These are phyloP conservation scores for Ophiostoma sp. DNA, from an alignment of 2,329 filamentous ascomycete genomes.

Conservation along the genomic window DNA sequence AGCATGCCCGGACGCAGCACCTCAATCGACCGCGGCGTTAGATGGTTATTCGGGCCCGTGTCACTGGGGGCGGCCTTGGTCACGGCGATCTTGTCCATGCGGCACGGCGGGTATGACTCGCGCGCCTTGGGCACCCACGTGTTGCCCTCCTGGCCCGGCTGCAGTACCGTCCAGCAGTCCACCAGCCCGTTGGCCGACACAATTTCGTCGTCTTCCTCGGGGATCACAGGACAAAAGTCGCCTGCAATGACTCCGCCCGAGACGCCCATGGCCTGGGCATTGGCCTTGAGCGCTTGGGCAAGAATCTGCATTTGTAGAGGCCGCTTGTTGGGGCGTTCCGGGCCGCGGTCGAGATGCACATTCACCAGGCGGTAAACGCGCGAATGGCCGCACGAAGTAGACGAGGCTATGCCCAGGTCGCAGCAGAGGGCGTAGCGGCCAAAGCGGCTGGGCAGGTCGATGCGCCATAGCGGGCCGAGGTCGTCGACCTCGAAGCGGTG, in stretches of 20 bases:
- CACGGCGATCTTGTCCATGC: conserved; percentile 38
- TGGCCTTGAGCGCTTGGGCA: conserved; percentile 29
- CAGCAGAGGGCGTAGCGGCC: conserved; percentile 36
- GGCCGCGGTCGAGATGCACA: conserved; percentile 38
- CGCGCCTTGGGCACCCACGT: conserved; percentile 38
- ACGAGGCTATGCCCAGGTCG: conserved; percentile 29
- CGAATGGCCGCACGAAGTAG: conserved; percentile 22
- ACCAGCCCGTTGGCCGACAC: conserved; percentile 33
- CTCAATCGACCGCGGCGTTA: conserved; percentile 22
- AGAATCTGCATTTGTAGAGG: conserved; percentile 33
- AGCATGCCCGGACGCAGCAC: conserved; percentile 28
- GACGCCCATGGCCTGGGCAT: conserved; percentile 18
- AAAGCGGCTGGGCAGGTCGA: conserved; percentile 33
- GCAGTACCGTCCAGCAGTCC: conserved; percentile 36
- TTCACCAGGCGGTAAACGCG: conserved; percentile 34
- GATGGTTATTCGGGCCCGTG: background rate
- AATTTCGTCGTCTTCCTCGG: conserved; percentile 33
- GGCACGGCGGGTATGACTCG: conserved; percentile 32
- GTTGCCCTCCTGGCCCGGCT: conserved; percentile 32
- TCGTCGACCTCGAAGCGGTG: conserved; percentile 29
- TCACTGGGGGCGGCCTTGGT: conserved; percentile 28
- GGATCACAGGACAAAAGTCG: conserved; percentile 39
- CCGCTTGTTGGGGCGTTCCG: conserved; percentile 31
- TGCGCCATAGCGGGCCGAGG: conserved; percentile 33
- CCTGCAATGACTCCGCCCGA: conserved; percentile 37